A percentile compares a stretch with the other conserved stretches of the same genome.
Evolutionary conservation across 2,329 filamentous ascomycete species (phyloP).

Genomic region (Colletotrichum sp.): DNA sequence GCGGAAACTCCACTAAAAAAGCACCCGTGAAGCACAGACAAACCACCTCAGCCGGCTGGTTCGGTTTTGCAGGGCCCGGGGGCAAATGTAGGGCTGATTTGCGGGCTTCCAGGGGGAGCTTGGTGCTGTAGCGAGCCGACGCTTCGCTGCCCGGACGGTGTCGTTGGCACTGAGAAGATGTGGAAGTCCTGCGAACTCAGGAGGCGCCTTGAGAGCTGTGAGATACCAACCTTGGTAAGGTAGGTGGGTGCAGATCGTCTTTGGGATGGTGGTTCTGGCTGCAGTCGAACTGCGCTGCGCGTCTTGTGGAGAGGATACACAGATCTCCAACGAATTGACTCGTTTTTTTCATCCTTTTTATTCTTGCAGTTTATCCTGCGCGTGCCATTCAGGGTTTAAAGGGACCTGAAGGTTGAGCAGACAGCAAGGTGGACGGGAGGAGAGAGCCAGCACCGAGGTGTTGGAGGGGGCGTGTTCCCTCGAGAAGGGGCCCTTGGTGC

Average conservation of each 20-base stretch:
- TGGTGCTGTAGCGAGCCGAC: conserved; percentile 9
- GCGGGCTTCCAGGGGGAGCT: conserved; percentile 10
- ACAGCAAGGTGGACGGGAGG: background rate
- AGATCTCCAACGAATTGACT: background rate
- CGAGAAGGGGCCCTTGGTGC: background rate
- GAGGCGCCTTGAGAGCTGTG: background rate
- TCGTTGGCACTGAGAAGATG: background rate
- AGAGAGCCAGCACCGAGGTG: background rate
- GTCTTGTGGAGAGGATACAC: background rate
- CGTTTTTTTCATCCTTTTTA: background rate
- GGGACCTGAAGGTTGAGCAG: conserved; percentile 1
- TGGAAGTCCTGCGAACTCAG: background rate
- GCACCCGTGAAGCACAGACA: conserved; percentile 11
- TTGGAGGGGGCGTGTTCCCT: conserved; percentile 12
- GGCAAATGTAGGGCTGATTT: conserved; percentile 16
- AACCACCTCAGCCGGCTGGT: background rate
- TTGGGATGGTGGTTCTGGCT: background rate
- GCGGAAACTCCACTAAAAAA: conserved; percentile 4
- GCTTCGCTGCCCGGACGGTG: background rate
- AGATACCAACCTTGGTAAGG: background rate
- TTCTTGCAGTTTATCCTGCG: background rate
- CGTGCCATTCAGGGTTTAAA: background rate
- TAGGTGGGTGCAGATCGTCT: background rate
- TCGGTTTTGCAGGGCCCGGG: background rate
- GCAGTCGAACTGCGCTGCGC: background rate